Evolutionary conservation across 306 rosid genomes (phyloP).

Genomic region (Casuarina glauca): DNA sequence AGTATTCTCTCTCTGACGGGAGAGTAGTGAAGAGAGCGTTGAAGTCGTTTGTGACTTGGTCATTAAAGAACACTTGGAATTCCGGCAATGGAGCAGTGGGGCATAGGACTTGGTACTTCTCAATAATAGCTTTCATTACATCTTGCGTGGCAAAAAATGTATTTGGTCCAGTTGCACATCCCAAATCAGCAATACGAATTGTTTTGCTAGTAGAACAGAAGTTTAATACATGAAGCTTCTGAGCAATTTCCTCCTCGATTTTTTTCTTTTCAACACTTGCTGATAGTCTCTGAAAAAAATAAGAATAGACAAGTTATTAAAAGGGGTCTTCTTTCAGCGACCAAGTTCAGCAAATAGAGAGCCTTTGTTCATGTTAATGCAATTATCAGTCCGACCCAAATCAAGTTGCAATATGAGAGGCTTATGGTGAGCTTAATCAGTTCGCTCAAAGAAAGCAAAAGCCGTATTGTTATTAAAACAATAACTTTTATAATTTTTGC

Average conservation of each 20-base stretch:
- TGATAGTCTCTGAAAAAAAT: slow-evolving; percentile 23
- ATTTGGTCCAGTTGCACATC: slow-evolving; percentile 56
- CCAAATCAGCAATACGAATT: slow-evolving; percentile 44
- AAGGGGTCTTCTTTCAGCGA: too few relatives aligned
- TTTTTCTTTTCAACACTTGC: slow-evolving; percentile 26
- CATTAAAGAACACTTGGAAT: slow-evolving; percentile 48
- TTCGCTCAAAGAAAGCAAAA: too few relatives aligned
- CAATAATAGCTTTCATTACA: slow-evolving; percentile 33
- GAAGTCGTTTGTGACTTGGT: slow-evolving; percentile 43
- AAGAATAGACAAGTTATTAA: too few relatives aligned
- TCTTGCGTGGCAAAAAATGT: slow-evolving; percentile 23
- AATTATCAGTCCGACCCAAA: too few relatives aligned
- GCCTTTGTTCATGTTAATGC: too few relatives aligned
- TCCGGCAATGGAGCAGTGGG: slow-evolving; percentile 7
- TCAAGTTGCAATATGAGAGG: too few relatives aligned
- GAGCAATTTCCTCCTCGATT: slow-evolving; percentile 34
- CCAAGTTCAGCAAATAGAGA: too few relatives aligned
- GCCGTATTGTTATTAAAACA: too few relatives aligned
- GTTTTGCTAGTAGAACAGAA: slow-evolving; percentile 20
- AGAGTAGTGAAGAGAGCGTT: slow-evolving; percentile 41
- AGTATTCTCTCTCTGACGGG: slow-evolving; percentile 33
- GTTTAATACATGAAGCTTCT: slow-evolving; percentile 36
- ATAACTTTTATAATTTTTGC: too few relatives aligned
- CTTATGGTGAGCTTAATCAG: too few relatives aligned
- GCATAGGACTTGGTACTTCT: slow-evolving; percentile 27